A percentile compares a stretch with the other conserved stretches of the same genome.
These are phyloP conservation scores for Solanum hybrid DNA, from an alignment of 305 asterid genomes.

Conservation along the genomic window DNA sequence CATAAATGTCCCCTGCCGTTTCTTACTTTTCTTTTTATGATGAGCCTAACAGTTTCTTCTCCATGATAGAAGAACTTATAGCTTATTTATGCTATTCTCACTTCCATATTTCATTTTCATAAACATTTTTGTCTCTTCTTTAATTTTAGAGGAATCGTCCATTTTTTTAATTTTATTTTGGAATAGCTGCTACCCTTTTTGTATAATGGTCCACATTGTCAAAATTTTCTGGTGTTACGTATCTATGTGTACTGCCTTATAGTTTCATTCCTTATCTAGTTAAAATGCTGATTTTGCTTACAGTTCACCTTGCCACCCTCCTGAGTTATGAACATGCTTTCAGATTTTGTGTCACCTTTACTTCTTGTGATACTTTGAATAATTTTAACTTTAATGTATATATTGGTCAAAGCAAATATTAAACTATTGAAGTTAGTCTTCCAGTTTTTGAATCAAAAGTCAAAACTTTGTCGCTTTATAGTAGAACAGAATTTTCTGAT, in stretches of 20 bases:
- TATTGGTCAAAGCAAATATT: background rate
- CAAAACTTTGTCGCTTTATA: background rate
- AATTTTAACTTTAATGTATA: background rate
- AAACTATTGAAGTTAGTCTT: background rate
- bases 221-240: background rate
- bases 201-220: background rate
- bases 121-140: background rate
- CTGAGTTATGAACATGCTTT: background rate
- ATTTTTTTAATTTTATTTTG: background rate
- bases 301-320: background rate
- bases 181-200: background rate
- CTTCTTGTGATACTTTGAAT: background rate
- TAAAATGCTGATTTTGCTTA: background rate
- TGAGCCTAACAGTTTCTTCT: background rate
- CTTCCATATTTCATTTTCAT: background rate
- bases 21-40: background rate
- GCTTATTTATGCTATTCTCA: background rate
- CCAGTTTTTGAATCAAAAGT: background rate
- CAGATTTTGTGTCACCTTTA: background rate
- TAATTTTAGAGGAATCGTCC: background rate
- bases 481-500: background rate
- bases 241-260: background rate
- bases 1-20: background rate
- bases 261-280: background rate
- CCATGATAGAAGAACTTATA: background rate